phyloP scores from a whole-genome alignment of 768 basidiomycete genomes.

The Stropharia rugosoannulata region DNA sequence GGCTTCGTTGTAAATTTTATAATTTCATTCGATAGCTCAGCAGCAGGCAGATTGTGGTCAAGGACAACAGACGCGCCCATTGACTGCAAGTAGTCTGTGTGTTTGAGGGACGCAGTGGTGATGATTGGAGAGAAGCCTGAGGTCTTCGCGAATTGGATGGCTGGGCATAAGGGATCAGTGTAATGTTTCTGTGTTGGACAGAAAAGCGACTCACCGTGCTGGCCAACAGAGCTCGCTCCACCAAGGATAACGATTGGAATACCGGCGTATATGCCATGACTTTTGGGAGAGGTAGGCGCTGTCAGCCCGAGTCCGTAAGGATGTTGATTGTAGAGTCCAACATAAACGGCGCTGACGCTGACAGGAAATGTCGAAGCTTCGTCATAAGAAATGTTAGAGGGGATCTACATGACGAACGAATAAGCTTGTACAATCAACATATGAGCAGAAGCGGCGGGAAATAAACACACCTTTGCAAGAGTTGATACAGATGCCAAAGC shows the following conservation, averaged over 20 bases:
- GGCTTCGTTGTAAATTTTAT: background rate
- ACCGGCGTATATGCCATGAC: conserved; percentile 37
- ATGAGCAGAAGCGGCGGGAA: background rate
- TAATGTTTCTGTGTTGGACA: background rate
- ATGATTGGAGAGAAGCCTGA: conserved; percentile 43
- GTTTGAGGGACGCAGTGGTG: conserved; percentile 30
- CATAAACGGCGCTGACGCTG: conserved; percentile 44
- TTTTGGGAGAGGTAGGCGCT: conserved; percentile 31
- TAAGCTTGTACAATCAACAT: background rate
- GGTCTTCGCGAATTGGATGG: conserved; percentile 37
- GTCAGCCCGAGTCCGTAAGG: conserved; percentile 40
- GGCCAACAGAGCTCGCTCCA: conserved; percentile 49
- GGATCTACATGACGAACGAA: conserved; percentile 25
- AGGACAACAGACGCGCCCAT: conserved; percentile 39
- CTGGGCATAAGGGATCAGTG: conserved; percentile 19
- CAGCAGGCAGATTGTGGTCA: background rate
- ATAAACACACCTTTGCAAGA: conserved; percentile 34
- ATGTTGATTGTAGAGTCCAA: conserved; percentile 42
- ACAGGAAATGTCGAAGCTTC: conserved; percentile 48
- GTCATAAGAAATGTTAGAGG: conserved; percentile 33
- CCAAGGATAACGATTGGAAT: conserved; percentile 47
- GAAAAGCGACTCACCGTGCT: conserved; percentile 32
- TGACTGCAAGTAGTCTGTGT: conserved; percentile 25
- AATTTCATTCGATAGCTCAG: background rate
- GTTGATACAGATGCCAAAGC: conserved; percentile 38